These are phyloP conservation scores for Lachnellula hyalina DNA, from an alignment of 2,329 filamentous ascomycete genomes.

Conservation along the genomic window DNA sequence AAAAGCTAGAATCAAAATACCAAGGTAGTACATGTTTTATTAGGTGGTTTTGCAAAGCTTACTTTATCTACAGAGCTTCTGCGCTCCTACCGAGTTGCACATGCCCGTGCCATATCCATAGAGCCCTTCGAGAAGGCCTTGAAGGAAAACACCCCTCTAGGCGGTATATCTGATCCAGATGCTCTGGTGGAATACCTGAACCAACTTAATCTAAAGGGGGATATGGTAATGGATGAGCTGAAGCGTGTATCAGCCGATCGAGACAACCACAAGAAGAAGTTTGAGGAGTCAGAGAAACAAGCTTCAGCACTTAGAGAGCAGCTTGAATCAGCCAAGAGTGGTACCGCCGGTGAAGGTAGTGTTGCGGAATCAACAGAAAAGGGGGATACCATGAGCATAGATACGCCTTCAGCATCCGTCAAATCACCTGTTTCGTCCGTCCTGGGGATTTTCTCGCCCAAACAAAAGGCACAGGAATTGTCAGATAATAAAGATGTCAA, in stretches of 20 bases:
- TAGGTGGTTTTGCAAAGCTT: conserved; percentile 8
- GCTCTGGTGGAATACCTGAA: conserved; percentile 86
- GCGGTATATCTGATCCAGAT: conserved; percentile 78
- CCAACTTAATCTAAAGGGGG: conserved; percentile 76
- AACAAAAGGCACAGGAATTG: conserved; percentile 36
- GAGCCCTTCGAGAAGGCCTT: conserved; percentile 90
- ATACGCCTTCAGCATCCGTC: conserved; percentile 31
- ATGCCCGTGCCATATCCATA: conserved; percentile 78
- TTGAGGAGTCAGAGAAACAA: conserved; percentile 62
- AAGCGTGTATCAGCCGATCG: conserved; percentile 80
- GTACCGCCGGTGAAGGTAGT: conserved; percentile 32
- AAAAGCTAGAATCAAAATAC: conserved; percentile 84
- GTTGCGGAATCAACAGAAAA: conserved; percentile 16
- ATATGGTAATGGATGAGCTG: conserved; percentile 91
- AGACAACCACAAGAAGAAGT: conserved; percentile 72
- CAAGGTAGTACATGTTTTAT: conserved; percentile 52
- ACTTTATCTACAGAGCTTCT: conserved; percentile 60
- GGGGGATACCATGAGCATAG: conserved; percentile 21
- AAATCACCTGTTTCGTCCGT: conserved; percentile 46
- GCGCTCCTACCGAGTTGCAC: conserved; percentile 85
- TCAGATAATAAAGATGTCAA: conserved; percentile 32
- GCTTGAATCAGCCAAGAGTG: conserved; percentile 47
- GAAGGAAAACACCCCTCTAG: conserved; percentile 86
- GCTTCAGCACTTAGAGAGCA: conserved; percentile 59
- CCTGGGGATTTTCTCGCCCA: conserved; percentile 45